These are phyloP conservation scores for Emericellopsis cladophorae DNA, from an alignment of 2,329 filamentous ascomycete genomes.

Conservation along the genomic window DNA sequence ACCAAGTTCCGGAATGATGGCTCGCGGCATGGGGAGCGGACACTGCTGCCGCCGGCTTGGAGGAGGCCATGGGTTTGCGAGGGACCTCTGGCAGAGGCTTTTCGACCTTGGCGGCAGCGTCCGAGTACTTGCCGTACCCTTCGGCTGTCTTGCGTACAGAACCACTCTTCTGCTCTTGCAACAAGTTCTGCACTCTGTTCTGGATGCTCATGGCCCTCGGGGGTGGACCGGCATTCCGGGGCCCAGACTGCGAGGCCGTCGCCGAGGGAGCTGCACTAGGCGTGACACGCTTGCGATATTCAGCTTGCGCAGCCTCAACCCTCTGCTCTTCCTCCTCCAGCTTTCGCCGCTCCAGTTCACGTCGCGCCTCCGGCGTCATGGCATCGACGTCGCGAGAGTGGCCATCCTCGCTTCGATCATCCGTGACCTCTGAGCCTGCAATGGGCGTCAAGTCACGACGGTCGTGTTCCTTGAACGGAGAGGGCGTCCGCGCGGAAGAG, in stretches of 20 bases:
- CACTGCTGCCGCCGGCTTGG: slow-evolving; percentile 13
- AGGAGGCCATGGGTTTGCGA: slow-evolving; percentile 34
- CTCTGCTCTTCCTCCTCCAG: slow-evolving; percentile 81
- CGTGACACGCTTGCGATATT: slow-evolving; percentile 65
- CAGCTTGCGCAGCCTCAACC: slow-evolving; percentile 77
- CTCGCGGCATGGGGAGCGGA: slow-evolving; percentile 3
- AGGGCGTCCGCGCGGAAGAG: slow-evolving; percentile 27
- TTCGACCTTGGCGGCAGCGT: slow-evolving; percentile 26
- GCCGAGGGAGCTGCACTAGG: slow-evolving; percentile 14
- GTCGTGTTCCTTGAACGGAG: slow-evolving; percentile 33
- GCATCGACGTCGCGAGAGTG: slow-evolving; percentile 48
- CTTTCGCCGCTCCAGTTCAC: slow-evolving; percentile 73
- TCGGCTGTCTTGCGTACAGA: slow-evolving; percentile 60
- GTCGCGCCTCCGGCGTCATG: slow-evolving; percentile 74
- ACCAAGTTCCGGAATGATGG: slow-evolving; percentile 4
- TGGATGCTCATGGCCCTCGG: slow-evolving; percentile 76
- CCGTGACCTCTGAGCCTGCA: slow-evolving; percentile 60
- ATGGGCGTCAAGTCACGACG: slow-evolving; percentile 53
- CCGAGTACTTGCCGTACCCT: slow-evolving; percentile 82
- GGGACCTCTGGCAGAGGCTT: slow-evolving; percentile 30
- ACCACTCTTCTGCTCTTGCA: slow-evolving; percentile 58
- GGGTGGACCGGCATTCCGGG: slow-evolving; percentile 33
- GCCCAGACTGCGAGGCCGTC: slow-evolving; percentile 9
- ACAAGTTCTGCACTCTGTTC: slow-evolving; percentile 73
- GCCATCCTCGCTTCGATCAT: slow-evolving; percentile 47